phyloP scores from a whole-genome alignment of 306 rosid species.

The Lathyrus aphaca region DNA sequence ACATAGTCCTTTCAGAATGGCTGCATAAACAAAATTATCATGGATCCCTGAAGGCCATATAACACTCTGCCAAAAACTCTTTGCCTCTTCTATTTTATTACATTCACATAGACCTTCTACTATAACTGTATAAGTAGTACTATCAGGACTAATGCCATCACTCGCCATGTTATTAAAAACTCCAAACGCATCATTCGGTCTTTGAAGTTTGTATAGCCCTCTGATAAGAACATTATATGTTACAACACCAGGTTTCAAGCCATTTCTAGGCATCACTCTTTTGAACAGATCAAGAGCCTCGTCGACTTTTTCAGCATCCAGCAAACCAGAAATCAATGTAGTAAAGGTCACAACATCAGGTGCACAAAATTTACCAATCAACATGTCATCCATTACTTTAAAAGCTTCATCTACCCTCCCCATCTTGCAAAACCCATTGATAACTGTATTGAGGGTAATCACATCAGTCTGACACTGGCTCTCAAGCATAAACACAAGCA shows the following conservation, averaged over 20 bases:
- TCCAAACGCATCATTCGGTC: conserved; percentile 56
- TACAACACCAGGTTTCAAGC: conserved; percentile 64
- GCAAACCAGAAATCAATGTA: conserved; percentile 63
- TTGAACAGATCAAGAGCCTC: conserved; percentile 62
- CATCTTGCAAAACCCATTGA: conserved; percentile 81
- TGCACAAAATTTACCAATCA: conserved; percentile 63
- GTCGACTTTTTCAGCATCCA: conserved; percentile 57
- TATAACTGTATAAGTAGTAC: conserved; percentile 61
- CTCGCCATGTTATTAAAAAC: conserved; percentile 52
- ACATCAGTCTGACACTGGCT: conserved; percentile 65
- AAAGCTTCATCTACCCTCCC: conserved; percentile 77
- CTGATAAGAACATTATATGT: conserved; percentile 72
- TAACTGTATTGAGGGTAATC: conserved; percentile 72
- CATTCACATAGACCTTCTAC: conserved; percentile 69
- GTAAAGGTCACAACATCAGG: conserved; percentile 86
- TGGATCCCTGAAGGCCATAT: conserved; percentile 86
- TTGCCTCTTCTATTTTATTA: conserved; percentile 71
- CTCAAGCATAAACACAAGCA: conserved; percentile 75
- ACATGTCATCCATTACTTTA: conserved; percentile 72
- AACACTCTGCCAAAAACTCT: conserved; percentile 73
- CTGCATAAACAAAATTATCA: conserved; percentile 79
- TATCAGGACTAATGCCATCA: conserved; percentile 53
- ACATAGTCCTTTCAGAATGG: conserved; percentile 80
- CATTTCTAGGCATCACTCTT: conserved; percentile 60
- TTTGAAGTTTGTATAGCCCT: conserved; percentile 65